These are phyloP conservation scores for Umbelopsis sp. DNA, from an alignment of 371 early-diverging fungal species.

Conservation along the genomic window DNA sequence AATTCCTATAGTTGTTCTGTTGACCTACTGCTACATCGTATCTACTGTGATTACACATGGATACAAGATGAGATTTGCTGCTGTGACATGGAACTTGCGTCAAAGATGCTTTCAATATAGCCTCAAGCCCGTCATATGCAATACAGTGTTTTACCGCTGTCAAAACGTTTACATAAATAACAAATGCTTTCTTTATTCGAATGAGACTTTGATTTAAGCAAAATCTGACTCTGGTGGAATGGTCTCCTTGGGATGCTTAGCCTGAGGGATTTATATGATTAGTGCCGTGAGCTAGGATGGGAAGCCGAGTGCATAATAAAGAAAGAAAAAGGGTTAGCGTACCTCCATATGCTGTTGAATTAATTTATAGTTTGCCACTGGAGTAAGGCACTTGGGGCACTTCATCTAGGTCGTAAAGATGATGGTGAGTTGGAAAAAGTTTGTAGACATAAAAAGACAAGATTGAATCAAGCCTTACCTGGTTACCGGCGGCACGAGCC, in stretches of 20 bases:
- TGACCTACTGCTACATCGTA: neutral
- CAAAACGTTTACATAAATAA: too few species aligned
- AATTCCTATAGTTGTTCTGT: too few species aligned
- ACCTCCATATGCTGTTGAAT: conserved; percentile 67
- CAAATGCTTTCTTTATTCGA: neutral
- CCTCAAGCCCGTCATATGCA: too few species aligned
- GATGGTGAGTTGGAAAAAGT: neutral
- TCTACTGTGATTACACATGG: too few species aligned
- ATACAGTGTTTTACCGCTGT: too few species aligned
- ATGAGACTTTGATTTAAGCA: neutral
- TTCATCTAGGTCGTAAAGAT: conserved; percentile 33
- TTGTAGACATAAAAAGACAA: neutral
- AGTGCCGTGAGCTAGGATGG: too few species aligned
- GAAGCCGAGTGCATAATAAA: neutral
- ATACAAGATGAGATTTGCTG: too few species aligned
- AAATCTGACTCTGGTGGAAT: conserved; percentile 39
- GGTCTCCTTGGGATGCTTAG: conserved; percentile 60
- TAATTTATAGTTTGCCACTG: conserved; percentile 59
- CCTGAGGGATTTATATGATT: conserved; percentile 28
- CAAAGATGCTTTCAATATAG: too few species aligned
- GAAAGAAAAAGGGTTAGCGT: conserved; percentile 16
- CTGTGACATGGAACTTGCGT: too few species aligned
- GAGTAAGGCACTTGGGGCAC: conserved; percentile 44
- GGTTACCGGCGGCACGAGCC: conserved; percentile 65
- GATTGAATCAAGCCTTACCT: conserved; percentile 30